These are phyloP conservation scores for Linnemannia hyalina DNA, from an alignment of 192 early-diverging fungal genomes.

Conservation along the genomic window DNA sequence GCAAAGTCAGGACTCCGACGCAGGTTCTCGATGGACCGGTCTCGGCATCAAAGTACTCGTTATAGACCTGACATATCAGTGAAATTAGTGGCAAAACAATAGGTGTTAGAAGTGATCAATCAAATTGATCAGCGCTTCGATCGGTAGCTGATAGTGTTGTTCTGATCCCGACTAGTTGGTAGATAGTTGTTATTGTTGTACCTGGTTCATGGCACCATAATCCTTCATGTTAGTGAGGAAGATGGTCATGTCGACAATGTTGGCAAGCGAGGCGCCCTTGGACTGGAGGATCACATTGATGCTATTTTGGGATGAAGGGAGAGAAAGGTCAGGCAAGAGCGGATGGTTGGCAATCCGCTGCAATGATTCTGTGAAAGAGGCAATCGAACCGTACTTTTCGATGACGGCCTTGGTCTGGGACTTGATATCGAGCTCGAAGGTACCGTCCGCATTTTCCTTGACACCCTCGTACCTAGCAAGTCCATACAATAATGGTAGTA, in stretches of 20 bases:
- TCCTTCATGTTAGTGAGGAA: constrained; percentile 79
- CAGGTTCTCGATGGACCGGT: constrained; percentile 74
- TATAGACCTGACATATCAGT: constrained; percentile 64
- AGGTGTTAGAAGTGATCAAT: neutral
- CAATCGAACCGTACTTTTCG: constrained; percentile 61
- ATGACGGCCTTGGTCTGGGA: constrained; percentile 75
- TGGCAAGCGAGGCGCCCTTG: constrained; percentile 63
- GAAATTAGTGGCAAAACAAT: neutral
- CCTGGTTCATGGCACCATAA: constrained; percentile 72
- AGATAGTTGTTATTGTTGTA: neutral
- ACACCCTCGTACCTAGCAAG: constrained; percentile 59
- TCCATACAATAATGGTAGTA: neutral
- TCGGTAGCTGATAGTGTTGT: neutral
- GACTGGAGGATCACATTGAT: constrained; percentile 69
- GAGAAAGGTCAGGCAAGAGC: neutral
- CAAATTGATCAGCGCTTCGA: neutral
- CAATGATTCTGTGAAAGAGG: neutral
- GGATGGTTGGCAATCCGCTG: neutral
- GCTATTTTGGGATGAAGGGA: constrained; percentile 32
- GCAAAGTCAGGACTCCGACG: constrained; percentile 74
- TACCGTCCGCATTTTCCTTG: constrained; percentile 64
- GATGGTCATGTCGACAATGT: constrained; percentile 79
- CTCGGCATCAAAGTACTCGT: constrained; percentile 70
- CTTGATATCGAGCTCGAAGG: constrained; percentile 69
- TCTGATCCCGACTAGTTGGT: neutral